These are phyloP conservation scores for Willaertia magna DNA, from an alignment of 208 protist genomes.

Conservation along the genomic window DNA sequence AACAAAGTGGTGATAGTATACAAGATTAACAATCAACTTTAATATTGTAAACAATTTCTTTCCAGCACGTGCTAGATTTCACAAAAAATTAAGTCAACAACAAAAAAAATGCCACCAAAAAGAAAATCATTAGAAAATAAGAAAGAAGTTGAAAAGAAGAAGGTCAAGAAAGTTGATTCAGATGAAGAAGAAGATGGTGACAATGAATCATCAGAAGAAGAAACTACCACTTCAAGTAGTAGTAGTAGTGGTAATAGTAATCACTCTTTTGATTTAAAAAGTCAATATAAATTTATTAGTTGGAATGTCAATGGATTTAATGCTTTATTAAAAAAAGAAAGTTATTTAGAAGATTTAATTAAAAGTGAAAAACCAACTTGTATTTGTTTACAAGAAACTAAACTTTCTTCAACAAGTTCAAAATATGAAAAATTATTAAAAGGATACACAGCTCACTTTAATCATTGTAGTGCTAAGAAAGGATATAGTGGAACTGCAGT, in stretches of 20 bases:
- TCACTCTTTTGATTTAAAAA: constrained; percentile 34
- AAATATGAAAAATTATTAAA: constrained; percentile 36
- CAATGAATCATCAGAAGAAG: too few species aligned
- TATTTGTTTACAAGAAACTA: constrained; percentile 79
- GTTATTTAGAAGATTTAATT: constrained; percentile 38
- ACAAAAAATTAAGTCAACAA: neutral
- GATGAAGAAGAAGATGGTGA: neutral
- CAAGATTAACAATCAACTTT: too few species aligned
- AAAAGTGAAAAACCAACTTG: constrained; percentile 53
- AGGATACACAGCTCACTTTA: constrained; percentile 57
- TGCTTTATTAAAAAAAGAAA: constrained; percentile 53
- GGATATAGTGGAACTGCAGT: constrained; percentile 69
- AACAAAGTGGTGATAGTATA: too few species aligned
- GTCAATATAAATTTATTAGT: constrained; percentile 66
- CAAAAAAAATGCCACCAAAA: neutral
- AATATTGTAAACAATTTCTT: neutral
- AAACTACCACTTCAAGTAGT: too few species aligned
- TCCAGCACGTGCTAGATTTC: neutral
- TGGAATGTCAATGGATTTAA: constrained; percentile 79
- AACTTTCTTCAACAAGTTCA: constrained; percentile 53
- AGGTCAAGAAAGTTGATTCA: neutral
- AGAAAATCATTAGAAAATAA: neutral
- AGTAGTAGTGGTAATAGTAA: neutral
- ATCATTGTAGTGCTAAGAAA: constrained; percentile 52
- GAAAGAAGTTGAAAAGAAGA: neutral